phyloP scores from a whole-genome alignment of 169 alveolate species.

The Perkinsus chesapeaki region DNA sequence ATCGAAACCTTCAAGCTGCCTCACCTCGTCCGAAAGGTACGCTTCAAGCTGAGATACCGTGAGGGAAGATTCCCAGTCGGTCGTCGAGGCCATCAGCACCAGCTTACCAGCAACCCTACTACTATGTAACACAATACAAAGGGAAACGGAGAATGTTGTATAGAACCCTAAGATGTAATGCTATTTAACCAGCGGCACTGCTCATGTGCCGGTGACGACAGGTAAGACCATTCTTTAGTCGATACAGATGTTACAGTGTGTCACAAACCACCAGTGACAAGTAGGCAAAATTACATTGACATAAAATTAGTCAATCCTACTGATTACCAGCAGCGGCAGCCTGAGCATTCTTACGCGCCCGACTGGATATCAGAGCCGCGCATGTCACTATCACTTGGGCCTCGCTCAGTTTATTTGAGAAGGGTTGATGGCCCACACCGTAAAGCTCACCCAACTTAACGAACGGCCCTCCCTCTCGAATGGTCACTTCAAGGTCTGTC shows the following conservation, averaged over 20 bases:
- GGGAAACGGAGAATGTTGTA: neutral
- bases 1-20: neutral
- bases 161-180: neutral
- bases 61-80: neutral
- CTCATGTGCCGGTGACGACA: neutral
- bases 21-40: too few relatives aligned
- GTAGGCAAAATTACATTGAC: neutral
- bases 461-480: neutral
- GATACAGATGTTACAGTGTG: neutral
- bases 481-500: neutral
- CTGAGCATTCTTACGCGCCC: neutral
- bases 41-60: too few relatives aligned
- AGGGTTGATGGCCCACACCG: neutral
- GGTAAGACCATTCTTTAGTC: neutral
- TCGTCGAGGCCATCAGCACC: neutral
- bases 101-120: neutral
- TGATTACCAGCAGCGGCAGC: neutral
- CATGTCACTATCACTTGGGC: neutral
- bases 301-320: neutral
- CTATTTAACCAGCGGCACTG: neutral
- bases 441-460: neutral
- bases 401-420: neutral
- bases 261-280: neutral
- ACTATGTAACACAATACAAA: neutral
- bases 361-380: neutral